Percentiles rank a stretch among this genome's conserved stretches.
Conservation (phyloP, 345 rosid genomes). For the Noccaea bulbosa region DNA sequence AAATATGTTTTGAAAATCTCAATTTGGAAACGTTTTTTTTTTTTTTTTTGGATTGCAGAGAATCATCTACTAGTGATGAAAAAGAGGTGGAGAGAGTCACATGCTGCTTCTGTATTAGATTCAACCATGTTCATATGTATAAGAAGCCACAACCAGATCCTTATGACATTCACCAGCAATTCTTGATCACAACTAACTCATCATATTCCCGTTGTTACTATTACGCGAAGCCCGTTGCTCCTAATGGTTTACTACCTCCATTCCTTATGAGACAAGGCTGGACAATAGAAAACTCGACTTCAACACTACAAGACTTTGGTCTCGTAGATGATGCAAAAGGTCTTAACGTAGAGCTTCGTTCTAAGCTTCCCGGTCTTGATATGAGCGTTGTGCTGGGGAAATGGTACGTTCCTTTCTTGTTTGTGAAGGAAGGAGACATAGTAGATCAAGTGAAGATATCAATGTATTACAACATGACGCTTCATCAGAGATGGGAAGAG, state of each 20-base stretch:
- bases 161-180: constrained; percentile 44
- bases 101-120: constrained; percentile 46
- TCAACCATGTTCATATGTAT: constrained; percentile 29
- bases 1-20: neutral
- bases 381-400: constrained; percentile 50
- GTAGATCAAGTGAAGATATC: constrained; percentile 50
- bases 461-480: constrained; percentile 60
- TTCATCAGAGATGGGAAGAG: constrained; percentile 62
- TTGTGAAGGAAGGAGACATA: constrained; percentile 48
- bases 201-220: constrained; percentile 19
- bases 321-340: constrained; percentile 63
- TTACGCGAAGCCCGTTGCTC: constrained; percentile 50
- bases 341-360: constrained; percentile 43
- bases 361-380: constrained; percentile 47
- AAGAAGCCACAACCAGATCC: constrained; percentile 47
- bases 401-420: constrained; percentile 71
- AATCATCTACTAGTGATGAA: constrained; percentile 44
- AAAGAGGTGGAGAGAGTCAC: constrained; percentile 46
- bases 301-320: constrained; percentile 18
- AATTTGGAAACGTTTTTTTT: too few species aligned
- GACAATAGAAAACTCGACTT: constrained; percentile 38
- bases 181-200: constrained; percentile 30
- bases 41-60: constrained; percentile 35
- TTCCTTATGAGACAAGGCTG: constrained; percentile 50
- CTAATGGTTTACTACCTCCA: constrained; percentile 51